Evolutionary conservation across 2,329 filamentous ascomycete species (phyloP).

Genomic region (Colletotrichum destructivum): DNA sequence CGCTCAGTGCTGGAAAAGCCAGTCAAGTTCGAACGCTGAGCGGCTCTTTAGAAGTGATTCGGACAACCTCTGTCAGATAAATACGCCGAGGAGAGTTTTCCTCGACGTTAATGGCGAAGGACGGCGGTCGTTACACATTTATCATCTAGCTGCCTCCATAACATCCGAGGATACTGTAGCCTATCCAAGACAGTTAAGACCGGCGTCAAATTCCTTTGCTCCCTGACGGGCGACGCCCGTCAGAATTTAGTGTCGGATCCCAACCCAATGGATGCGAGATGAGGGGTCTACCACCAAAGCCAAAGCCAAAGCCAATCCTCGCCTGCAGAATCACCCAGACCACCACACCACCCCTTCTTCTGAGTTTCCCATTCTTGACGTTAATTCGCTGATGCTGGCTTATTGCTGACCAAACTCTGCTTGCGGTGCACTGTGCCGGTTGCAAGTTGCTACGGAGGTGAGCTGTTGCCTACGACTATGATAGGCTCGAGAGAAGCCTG

Average conservation of each 20-base stretch:
- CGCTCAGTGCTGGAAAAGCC: not conserved
- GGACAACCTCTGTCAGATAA: no score
- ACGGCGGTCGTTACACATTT: not conserved
- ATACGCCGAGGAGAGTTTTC: no score
- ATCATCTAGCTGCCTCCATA: not conserved
- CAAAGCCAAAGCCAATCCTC: not conserved
- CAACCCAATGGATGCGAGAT: not conserved
- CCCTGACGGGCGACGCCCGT: not conserved
- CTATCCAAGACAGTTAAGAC: no score
- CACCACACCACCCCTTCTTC: not conserved
- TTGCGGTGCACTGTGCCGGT: no score
- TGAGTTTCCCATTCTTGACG: not conserved
- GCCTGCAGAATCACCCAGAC: not conserved
- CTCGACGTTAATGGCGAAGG: not conserved
- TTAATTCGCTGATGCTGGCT: not conserved
- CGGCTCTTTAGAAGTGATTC: not conserved
- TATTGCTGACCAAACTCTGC: not conserved
- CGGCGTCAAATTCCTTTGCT: no score
- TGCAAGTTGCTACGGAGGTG: no score
- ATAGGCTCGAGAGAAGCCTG: no score
- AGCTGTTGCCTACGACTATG: no score
- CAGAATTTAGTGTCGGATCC: conserved; percentile 6
- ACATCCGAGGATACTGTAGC: no score
- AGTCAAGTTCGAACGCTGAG: not conserved
- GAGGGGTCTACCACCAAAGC: not conserved